Evolutionary conservation across 805 yeast species (phyloP), one percentile per base, ranked within the genome.

Genomic region (Metschnikowia chrysomelidarum): DNA sequence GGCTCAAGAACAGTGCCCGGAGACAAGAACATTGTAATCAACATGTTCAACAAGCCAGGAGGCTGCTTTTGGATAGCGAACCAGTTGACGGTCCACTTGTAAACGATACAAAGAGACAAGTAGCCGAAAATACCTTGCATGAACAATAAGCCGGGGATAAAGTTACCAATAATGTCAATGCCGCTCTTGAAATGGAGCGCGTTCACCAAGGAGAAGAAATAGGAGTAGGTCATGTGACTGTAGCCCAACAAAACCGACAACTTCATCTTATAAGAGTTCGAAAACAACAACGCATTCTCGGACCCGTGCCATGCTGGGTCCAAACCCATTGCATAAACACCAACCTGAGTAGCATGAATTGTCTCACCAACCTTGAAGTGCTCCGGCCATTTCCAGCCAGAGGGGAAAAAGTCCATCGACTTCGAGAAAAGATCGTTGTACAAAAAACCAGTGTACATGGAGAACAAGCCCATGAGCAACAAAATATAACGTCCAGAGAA

Each of bases 281-380:
- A 77, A 64, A 93, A 93, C 40, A 94, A 64, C 51, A 93, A 71
- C 33, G 82, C 80, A 65, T 93, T 93, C 50, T 93, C 98, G 25
- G 98, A 75, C 12, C 97, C 96, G 61, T 93, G 99, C 99, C 99
- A 93, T 8, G 82, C 85, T 46, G 82, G 85, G 63, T 93, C 99
- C 34, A 93, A 63, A 34, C 99, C 99, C 56, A 93, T 67, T 4
- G 81, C 67, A 56, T 93, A 93, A 9, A 78, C 78, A 7, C 91
- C 87, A 10, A 69, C 69, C 50, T 75, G 71, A 23, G 69, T 69
- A 9, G 88, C 97, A 29, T 69, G 71, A 38, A 89, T 72, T 4
- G 78, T 56, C 26, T 85, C 85, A 16, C 95, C 94, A 41, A 65
- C 71, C 46, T 77, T 67, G 67, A 82, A 84, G 30, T 71, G 59